Base-by-base conservation (phyloP, 2,329 filamentous ascomycete genomes). In the Fusarium sp. region DNA sequence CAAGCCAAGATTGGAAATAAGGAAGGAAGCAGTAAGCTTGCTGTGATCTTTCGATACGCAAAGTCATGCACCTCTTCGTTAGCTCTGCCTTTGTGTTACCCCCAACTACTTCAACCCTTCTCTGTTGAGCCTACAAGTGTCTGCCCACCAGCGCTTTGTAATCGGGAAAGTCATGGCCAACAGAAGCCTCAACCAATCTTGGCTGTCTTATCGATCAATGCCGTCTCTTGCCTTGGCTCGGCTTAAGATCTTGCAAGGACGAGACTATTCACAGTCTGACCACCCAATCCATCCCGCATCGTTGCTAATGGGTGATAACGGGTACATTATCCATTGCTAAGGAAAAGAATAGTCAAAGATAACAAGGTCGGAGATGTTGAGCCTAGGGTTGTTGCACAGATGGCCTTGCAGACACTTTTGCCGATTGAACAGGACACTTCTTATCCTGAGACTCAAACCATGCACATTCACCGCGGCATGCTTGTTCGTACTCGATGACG, bases 21-120 rank as follows among this genome's bases (percentile, higher is more conserved):
- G 38, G 24, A 42, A 62, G 41, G 35, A 31, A 62, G 36, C 44
- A 42, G 24, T 35, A 31, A 48, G 47, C 59, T 54, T 57, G 31
- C 49, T 48, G 58, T 51, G 41, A 38, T 62, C 58, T 64, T 58
- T 71, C 35, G 63, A 72, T 45, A 60, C 47, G 60, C 48, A 69
- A 44, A 55, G 41, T 31, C 33, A 60, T 73, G 45, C 63, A 49
- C 44, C 48, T 35, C 35, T 17, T 66, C 52, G 35, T 42, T 63
- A 47, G 57, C 56, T 69, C 60, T 65, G 60, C 42, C 56, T 61
- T 57, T 64, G 74, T 78, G 74, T 68, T 67, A 77, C 76, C 69
- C 72, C 48, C 65, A 51, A 44, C 45, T 63, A 38, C 57, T 62
- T 60, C 66, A 57, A 55, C 47, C 35, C 38, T 47, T 52, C 54